Conservation (phyloP, 805 yeast species). For the Phaffomyces thermotolerans region DNA sequence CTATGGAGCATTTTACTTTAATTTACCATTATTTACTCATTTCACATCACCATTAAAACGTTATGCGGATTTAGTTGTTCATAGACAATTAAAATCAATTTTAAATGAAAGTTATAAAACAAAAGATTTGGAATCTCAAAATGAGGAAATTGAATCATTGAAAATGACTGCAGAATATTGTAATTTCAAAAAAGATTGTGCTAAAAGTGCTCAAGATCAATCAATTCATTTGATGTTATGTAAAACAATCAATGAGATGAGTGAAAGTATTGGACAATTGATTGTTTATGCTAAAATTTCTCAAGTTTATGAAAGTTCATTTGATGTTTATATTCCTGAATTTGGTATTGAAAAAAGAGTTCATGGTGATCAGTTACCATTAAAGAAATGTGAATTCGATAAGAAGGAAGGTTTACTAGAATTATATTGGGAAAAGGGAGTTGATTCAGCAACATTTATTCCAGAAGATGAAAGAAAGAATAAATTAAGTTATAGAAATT, state of each 20-base stretch:
- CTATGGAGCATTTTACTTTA: slow-evolving; percentile 73
- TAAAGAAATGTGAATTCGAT: slow-evolving; percentile 88
- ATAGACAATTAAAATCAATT: slow-evolving; percentile 76
- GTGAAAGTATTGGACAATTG: slow-evolving; percentile 68
- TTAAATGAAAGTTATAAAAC: slow-evolving; percentile 24
- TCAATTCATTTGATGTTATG: slow-evolving; percentile 81
- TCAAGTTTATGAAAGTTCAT: slow-evolving; percentile 93
- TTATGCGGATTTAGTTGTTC: slow-evolving; percentile 88
- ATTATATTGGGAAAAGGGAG: slow-evolving; percentile 87
- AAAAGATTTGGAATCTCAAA: slow-evolving; percentile 32
- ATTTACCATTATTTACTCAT: slow-evolving; percentile 83
- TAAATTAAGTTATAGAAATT: slow-evolving; percentile 65
- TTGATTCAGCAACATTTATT: slow-evolving; percentile 82
- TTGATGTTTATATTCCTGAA: slow-evolving; percentile 87
- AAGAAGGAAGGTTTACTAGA: slow-evolving; percentile 61
- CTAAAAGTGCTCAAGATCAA: slow-evolving; percentile 89
- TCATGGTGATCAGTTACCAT: slow-evolving; percentile 94
- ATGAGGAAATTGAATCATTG: slow-evolving; percentile 54
- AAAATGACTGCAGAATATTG: slow-evolving; percentile 87
- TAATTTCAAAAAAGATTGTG: slow-evolving; percentile 92
- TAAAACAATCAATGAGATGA: slow-evolving; percentile 73
- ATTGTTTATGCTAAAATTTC: slow-evolving; percentile 80
- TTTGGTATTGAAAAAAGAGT: slow-evolving; percentile 94
- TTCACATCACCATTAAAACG: slow-evolving; percentile 90
- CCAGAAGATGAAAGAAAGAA: slow-evolving; percentile 81